A percentile compares a stretch with the other conserved stretches of the same genome.
These are phyloP conservation scores for Plectosphaerella plurivora DNA, from an alignment of 2,329 filamentous ascomycete species.

Conservation along the genomic window DNA sequence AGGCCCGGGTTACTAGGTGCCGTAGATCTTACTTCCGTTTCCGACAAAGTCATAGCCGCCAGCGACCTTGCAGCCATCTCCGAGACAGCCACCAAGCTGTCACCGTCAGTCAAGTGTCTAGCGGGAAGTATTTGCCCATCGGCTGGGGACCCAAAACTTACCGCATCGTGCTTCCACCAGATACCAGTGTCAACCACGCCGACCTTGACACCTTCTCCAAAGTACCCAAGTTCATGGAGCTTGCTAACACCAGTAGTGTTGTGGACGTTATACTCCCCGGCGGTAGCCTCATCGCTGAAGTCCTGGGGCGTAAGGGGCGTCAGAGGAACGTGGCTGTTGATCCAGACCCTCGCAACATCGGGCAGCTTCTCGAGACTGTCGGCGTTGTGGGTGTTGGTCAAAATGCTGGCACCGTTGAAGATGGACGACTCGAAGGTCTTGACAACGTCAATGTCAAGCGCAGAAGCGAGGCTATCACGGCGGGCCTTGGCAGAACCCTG, in stretches of 20 bases:
- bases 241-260: conserved; percentile 32
- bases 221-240: conserved; percentile 29
- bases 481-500: conserved; percentile 8
- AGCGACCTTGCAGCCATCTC: neutral
- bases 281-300: conserved; percentile 6
- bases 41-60: conserved; percentile 7
- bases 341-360: conserved; percentile 30
- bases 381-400: conserved; percentile 19
- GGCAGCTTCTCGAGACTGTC: conserved; percentile 25
- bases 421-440: conserved; percentile 19
- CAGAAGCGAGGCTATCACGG: conserved; percentile 14
- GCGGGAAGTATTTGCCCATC: too few relatives aligned
- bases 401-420: conserved; percentile 21
- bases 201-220: conserved; percentile 31
- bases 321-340: conserved; percentile 15
- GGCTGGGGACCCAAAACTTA: conserved; percentile 9
- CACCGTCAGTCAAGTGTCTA: neutral
- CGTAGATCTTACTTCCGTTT: neutral
- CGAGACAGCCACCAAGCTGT: conserved; percentile 5
- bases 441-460: conserved; percentile 13
- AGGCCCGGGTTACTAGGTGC: neutral
- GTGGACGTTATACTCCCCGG: conserved; percentile 26
- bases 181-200: conserved; percentile 36
- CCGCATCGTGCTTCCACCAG: conserved; percentile 32
- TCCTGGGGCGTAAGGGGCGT: conserved; percentile 8